These are phyloP conservation scores for Boletellus sp. DNA, from an alignment of 768 basidiomycete species.

Conservation along the genomic window DNA sequence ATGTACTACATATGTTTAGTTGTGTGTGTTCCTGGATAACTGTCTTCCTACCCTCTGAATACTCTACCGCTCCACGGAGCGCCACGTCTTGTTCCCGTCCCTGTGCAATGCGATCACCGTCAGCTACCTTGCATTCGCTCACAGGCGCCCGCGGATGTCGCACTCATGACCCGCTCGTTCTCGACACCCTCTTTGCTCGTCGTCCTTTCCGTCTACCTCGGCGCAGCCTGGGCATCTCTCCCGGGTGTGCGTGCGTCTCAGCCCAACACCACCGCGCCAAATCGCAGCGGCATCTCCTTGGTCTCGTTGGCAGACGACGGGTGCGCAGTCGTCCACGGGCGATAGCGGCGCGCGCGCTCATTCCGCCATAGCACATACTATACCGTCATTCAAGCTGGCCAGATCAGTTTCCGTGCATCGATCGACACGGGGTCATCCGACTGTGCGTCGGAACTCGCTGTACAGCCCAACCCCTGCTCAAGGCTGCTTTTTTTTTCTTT, in stretches of 20 bases:
- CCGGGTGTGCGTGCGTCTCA: conserved; percentile 16
- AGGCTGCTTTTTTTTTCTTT: too few relatives aligned
- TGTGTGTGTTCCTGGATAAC: conserved; percentile 36
- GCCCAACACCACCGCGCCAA: conserved; percentile 21
- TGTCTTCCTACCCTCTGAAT: conserved; percentile 28
- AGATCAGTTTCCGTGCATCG: conserved; percentile 62
- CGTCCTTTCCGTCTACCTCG: conserved; percentile 11
- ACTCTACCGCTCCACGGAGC: conserved; percentile 1
- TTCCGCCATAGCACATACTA: conserved; percentile 59
- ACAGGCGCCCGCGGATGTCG: not conserved
- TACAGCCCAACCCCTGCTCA: not conserved
- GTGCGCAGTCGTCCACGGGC: conserved; percentile 39
- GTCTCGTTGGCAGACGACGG: conserved; percentile 47
- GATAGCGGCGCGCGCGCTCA: conserved; percentile 4
- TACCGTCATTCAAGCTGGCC: conserved; percentile 54
- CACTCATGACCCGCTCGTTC: conserved; percentile 11
- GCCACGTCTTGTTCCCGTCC: not conserved
- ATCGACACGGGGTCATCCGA: conserved; percentile 67
- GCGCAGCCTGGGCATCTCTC: conserved; percentile 4
- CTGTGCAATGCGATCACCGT: not conserved
- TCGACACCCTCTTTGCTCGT: conserved; percentile 5
- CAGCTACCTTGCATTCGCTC: not conserved
- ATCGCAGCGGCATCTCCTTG: conserved; percentile 39
- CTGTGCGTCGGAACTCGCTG: conserved; percentile 13
- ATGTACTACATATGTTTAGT: conserved; percentile 37